Evolutionary conservation across 441 rosid genomes (phyloP), one percentile per base, ranked within the genome.

Genomic region (Oxalis stricta): DNA sequence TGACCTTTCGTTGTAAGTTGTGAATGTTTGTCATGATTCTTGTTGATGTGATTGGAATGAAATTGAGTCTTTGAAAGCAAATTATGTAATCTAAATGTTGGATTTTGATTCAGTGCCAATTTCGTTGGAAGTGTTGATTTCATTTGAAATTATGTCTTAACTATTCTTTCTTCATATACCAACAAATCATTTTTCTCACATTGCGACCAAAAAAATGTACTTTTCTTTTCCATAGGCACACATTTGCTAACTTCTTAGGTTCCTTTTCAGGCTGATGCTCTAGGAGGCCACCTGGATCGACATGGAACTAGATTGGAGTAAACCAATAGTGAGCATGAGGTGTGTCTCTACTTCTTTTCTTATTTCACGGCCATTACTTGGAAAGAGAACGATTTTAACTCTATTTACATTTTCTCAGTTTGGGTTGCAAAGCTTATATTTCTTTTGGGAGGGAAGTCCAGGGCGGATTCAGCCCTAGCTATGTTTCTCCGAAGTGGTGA

Each of bases 201-300:
- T n/a, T n/a, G n/a, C n/a, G n/a, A n/a, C n/a, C n/a, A n/a, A n/a
- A n/a, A n/a, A n/a, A n/a, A n/a, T n/a, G n/a, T n/a, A n/a, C n/a
- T n/a, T n/a, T n/a, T n/a, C n/a, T n/a, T n/a, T n/a, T n/a, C n/a
- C n/a, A n/a, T n/a, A n/a, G n/a, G n/a, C n/a, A 5, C 34, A 18
- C 6, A 10, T 18, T 41, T 12, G 2, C n/a, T 45, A 17, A 21
- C 9, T 6, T 15, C 2, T 47, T 1, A n/a, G n/a, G 12, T 40
- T 39, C 18, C 33, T 16, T 48, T 43, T 55, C 47, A 59, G 84
- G 97, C 85, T 41, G 97, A 84, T 73, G 61, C 91, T 21, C 82
- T 89, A 29, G 97, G 97, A 38, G 97, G 95, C 28, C 97, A 89
- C 61, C 73, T 84, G 48, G 97, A 84, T 66, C n/a, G 97, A 89